phyloP scores from a whole-genome alignment of 305 asterid genomes.

The Euphrasia arctica region DNA sequence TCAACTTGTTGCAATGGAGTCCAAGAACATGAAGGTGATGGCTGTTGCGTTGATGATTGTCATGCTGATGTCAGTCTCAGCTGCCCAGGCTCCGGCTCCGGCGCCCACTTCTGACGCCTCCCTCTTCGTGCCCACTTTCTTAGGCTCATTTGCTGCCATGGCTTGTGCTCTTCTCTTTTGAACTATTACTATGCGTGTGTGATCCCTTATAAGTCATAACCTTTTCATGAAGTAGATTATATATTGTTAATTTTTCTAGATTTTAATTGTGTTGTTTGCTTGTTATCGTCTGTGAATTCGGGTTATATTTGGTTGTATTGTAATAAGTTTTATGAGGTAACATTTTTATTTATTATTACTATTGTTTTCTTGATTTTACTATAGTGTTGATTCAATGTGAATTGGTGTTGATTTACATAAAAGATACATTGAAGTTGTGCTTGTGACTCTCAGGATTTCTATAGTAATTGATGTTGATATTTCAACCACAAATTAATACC shows the following conservation, averaged over 20 bases:
- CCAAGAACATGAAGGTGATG: conserved; percentile 42
- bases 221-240: conserved; percentile 2
- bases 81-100: conserved; percentile 54
- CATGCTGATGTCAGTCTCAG: conserved; percentile 33
- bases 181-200: conserved; percentile 1
- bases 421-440: not conserved
- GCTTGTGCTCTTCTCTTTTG: conserved; percentile 41
- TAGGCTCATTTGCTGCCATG: conserved; percentile 40
- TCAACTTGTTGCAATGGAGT: conserved; percentile 31
- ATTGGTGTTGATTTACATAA: not conserved
- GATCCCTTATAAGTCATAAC: not conserved
- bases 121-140: conserved; percentile 38
- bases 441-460: not conserved
- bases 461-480: not conserved
- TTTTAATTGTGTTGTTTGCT: not conserved
- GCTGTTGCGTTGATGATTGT: conserved; percentile 30
- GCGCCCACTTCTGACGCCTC: conserved; percentile 49
- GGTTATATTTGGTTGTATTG: conserved; percentile 2
- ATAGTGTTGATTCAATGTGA: too few species aligned
- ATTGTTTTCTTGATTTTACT: not conserved
- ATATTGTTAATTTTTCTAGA: not conserved
- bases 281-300: conserved; percentile 7
- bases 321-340: conserved; percentile 9
- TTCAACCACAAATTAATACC: not conserved
- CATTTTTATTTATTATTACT: conserved; percentile 4